phyloP scores from a whole-genome alignment of 257 asterid genomes.

The Fraxinus pennsylvanica region DNA sequence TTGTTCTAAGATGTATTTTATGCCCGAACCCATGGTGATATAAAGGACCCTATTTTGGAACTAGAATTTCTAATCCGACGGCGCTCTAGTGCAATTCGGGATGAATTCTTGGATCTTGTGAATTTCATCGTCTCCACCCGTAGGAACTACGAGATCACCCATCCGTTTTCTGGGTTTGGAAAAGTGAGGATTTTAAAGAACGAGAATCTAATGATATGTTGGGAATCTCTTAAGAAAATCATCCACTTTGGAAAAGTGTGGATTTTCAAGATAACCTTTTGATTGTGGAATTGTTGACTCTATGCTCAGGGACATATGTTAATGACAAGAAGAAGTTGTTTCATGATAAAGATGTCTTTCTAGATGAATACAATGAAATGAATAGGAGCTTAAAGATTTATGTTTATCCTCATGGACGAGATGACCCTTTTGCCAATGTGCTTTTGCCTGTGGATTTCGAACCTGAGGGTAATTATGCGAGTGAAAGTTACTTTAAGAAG shows the following conservation, averaged over 20 bases:
- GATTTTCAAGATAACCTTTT: slow-evolving; percentile 8
- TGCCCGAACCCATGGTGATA: not conserved
- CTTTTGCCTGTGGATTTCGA: slow-evolving; percentile 66
- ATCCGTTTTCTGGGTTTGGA: too few species aligned
- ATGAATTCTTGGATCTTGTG: slow-evolving; percentile 11
- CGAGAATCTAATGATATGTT: too few species aligned
- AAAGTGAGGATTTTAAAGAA: too few species aligned
- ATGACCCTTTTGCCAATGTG: slow-evolving; percentile 68
- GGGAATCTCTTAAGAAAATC: too few species aligned
- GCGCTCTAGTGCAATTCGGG: not conserved
- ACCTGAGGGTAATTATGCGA: slow-evolving; percentile 90
- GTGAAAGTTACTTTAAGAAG: slow-evolving; percentile 91
- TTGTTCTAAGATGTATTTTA: not conserved
- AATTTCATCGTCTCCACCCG: slow-evolving; percentile 8
- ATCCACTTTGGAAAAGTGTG: too few species aligned
- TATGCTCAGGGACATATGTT: slow-evolving; percentile 41
- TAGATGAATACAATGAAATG: slow-evolving; percentile 69
- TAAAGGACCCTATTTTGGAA: not conserved
- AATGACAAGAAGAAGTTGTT: slow-evolving; percentile 46
- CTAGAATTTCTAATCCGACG: not conserved
- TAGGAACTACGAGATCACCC: too few species aligned
- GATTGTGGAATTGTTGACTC: slow-evolving; percentile 26
- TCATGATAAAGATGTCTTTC: slow-evolving; percentile 64
- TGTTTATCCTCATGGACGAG: slow-evolving; percentile 61
- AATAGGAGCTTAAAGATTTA: slow-evolving; percentile 61